phyloP scores from a whole-genome alignment of 2,329 filamentous ascomycete genomes.

The Simplicillium sp. region DNA sequence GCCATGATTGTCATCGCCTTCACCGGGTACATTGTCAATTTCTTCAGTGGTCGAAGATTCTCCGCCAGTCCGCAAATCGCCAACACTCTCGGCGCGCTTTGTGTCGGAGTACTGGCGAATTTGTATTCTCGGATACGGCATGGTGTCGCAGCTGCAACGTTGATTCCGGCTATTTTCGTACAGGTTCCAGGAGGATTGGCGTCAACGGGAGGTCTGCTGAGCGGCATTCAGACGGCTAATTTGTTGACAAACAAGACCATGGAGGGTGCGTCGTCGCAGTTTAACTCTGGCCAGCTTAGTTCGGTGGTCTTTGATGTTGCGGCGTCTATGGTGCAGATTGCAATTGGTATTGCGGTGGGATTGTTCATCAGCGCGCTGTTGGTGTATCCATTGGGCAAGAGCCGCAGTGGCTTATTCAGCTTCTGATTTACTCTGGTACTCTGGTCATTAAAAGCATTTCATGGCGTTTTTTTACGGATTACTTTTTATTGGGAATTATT shows the following conservation, averaged over 20 bases:
- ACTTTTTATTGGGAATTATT: not conserved
- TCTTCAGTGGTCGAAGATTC: conserved; percentile 58
- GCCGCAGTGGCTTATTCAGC: conserved; percentile 39
- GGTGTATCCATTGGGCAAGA: conserved; percentile 39
- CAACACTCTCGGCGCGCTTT: conserved; percentile 67
- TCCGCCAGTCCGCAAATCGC: conserved; percentile 62
- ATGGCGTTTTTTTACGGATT: too few species aligned
- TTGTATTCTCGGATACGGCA: conserved; percentile 56
- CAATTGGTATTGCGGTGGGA: conserved; percentile 41
- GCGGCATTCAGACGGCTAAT: conserved; percentile 34
- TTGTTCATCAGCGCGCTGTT: conserved; percentile 39
- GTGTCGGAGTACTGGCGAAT: conserved; percentile 69
- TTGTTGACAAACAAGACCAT: conserved; percentile 27
- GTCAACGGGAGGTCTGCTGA: conserved; percentile 34
- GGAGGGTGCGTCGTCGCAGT: conserved; percentile 5
- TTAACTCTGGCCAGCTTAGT: conserved; percentile 13
- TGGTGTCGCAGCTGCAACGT: conserved; percentile 37
- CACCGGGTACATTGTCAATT: conserved; percentile 67
- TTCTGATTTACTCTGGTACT: conserved; percentile 19
- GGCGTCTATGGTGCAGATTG: conserved; percentile 42
- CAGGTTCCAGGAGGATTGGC: conserved; percentile 39
- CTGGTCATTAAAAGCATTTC: not conserved
- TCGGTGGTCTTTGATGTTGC: conserved; percentile 34
- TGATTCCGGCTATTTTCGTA: conserved; percentile 38
- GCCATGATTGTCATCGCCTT: conserved; percentile 68